Evolutionary conservation across 768 basidiomycete species (phyloP).

Genomic region (Hemileccinum impolitum): DNA sequence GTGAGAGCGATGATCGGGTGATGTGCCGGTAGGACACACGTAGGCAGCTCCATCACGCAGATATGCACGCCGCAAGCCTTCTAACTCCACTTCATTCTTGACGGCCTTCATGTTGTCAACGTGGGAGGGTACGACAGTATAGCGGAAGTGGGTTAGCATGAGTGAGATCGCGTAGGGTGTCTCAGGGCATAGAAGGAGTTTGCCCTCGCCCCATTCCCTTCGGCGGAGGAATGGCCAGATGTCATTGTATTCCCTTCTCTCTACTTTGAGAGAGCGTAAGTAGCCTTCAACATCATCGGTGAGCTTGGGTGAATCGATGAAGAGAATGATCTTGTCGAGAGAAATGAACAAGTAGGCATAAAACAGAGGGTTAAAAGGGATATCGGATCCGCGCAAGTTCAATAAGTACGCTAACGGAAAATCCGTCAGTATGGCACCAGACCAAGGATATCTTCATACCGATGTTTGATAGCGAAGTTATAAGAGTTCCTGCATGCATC

Average conservation of each 20-base stretch:
- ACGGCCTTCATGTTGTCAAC: slow-evolving; percentile 79
- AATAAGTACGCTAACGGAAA: slow-evolving; percentile 66
- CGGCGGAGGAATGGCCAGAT: slow-evolving; percentile 76
- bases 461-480: slow-evolving; percentile 67
- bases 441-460: slow-evolving; percentile 40
- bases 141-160: slow-evolving; percentile 80
- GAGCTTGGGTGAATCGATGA: slow-evolving; percentile 70
- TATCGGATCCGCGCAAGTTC: slow-evolving; percentile 86
- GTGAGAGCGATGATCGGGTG: slow-evolving; percentile 9
- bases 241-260: slow-evolving; percentile 66
- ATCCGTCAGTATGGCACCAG: slow-evolving; percentile 1
- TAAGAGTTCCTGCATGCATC: slow-evolving; percentile 62
- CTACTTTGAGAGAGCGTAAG: slow-evolving; percentile 54
- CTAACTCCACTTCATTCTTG: slow-evolving; percentile 86
- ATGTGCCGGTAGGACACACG: slow-evolving; percentile 42
- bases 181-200: slow-evolving; percentile 68
- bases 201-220: slow-evolving; percentile 77
- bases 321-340: slow-evolving; percentile 59
- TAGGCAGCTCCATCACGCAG: slow-evolving; percentile 86
- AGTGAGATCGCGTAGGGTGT: slow-evolving; percentile 82
- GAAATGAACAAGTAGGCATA: slow-evolving; percentile 81
- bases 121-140: slow-evolving; percentile 65
- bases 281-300: slow-evolving; percentile 56
- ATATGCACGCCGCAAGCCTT: slow-evolving; percentile 81
- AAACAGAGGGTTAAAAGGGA: slow-evolving; percentile 91